Evolutionary conservation across 768 basidiomycete genomes (phyloP), one percentile per base, ranked within the genome.

Genomic region (Russula sp.): DNA sequence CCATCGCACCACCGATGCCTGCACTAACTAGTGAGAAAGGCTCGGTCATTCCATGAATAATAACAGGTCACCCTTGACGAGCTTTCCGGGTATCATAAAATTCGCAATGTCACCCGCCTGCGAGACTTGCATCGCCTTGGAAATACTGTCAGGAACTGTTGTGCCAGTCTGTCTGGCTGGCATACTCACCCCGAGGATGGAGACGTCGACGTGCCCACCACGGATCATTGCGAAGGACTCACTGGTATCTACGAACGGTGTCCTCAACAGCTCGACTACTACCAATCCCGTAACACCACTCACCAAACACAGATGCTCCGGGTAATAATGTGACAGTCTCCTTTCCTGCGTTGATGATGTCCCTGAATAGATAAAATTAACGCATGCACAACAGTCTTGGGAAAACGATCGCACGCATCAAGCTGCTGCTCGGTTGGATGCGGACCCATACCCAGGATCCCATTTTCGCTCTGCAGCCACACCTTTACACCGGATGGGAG

Each of bases 191-290:
- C 95, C 95, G 52, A 98, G 83, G 70, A 98, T 95, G 7, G 93
- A 86, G 50, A 96, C 90, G 67, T 98, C 85, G 53, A 98, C 84
- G 74, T 98, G 95, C 6, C 95, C 95, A 48, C 95, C 95, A 56
- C 95, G 90, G 74, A 98, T 97, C 95, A 98, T 98, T 11, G 89
- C 90, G 69, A 98, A 98, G 3, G 92, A 94, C 74, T 97, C 94
- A 68, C 84, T 84, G 4, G 93, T 94, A 74, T 95, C 90, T 89
- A 64, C n/a, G n/a, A 13, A 29, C 7, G 7, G 25, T 20, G 14
- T 2, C 20, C 32, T 59, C 39, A 42, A 45, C 18, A 29, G 20
- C 14, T 32, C 7, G n/a, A 25, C 25, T 32, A 22, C n/a, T n/a
- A 34, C 14, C 39, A 43, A 43, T 11, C 5, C 29, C 14, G 18